Base-by-base conservation (phyloP, 208 protist genomes). In the Endotrypanum monterogeii region DNA sequence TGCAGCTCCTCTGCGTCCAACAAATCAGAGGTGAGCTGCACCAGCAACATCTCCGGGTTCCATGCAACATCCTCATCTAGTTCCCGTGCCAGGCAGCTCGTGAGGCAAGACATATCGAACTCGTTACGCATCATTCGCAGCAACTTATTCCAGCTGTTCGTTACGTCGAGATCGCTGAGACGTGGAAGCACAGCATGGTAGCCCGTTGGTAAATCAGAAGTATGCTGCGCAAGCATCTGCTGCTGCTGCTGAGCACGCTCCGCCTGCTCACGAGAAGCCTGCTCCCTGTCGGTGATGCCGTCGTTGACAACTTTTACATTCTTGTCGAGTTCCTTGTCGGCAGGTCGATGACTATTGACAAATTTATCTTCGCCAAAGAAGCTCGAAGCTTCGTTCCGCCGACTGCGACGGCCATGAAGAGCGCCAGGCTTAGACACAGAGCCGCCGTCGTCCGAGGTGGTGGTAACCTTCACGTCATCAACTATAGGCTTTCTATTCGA, bases 31-130 rank as follows among this genome's bases (percentile, higher is more conserved):
- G 89, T 96, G 52, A 97, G 89, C 82, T 95, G 91, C 63, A 95
- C 90, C 16, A 97, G 83, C 48, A 97, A 81, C 91, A 95, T 94
- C 14, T 97, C 89, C 18, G 93, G 90, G 69, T 96, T 94, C 91
- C 93, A 97, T 74, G 83, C 54, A 20, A 88, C 83, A 58, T 97
- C 93, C 79, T 97, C 93, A 70, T 97, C 93, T 20, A 97, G 77
- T 70, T 94, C 84, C 52, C 84, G 88, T 56, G 86, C 79, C 35
- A 97, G 89, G 60, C 85, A 91, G 35, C 82, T 76, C 3, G 91
- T 97, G 52, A 97, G 88, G 54, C 85, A 90, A 9, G 86, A 88
- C 81, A 95, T 92, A 77, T 97, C 93, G 48, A 81, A 87, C 73
- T 97, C 93, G 23, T 81, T 78, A 63, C 89, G 83, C 65, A 94